Evolutionary conservation across 306 rosid species (phyloP), one percentile per base, ranked within the genome.

Genomic region (Vigna mungo): DNA sequence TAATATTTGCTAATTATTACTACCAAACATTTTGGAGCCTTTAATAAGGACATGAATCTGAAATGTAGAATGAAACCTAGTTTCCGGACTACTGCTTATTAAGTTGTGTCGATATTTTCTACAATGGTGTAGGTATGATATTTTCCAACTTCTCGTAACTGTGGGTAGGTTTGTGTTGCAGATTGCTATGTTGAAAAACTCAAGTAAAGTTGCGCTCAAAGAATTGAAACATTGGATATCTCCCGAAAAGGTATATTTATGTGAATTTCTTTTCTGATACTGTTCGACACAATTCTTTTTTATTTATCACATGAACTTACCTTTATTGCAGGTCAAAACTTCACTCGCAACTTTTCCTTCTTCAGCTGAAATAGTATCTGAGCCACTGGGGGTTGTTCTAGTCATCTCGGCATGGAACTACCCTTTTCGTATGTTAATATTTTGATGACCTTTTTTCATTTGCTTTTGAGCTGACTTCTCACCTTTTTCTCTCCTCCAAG

Each of bases 361-460:
- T 20, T 91, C 99, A 41, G 99, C 98, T 64, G 94, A 91, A 84
- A 91, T 96, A 78, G 97, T 96, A 61, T 85, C 98, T 47, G 99
- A 96, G 82, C 99, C 99, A 21, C 75, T 96, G 37, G 99, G 99
- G 48, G 96, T 91, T 75, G 91, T 90, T 25, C 72, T 96, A 49
- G 64, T 91, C 75, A 96, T 96, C 77, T 91, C 99, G 20, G 90
- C 99, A 10, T 96, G 99, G 99, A 96, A 96, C 88, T 96, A 96
- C 84, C 99, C 99, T 59, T 91, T 96, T 73, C 79, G 99, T 96
- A 96, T n/a, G 99, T 87, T 48, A 36, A 69, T 32, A 39, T 76
- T 71, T 60, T 36, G 15, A 32, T 34, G 62, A 46, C 20, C 14
- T 77, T 82, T 53, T 77, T 54, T 69, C 75, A 36, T 46, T 17